A percentile compares a stretch with the other conserved stretches of the same genome.
These are phyloP conservation scores for Cladosporium sp. DNA, from an alignment of 2,329 filamentous ascomycete genomes.

Conservation along the genomic window DNA sequence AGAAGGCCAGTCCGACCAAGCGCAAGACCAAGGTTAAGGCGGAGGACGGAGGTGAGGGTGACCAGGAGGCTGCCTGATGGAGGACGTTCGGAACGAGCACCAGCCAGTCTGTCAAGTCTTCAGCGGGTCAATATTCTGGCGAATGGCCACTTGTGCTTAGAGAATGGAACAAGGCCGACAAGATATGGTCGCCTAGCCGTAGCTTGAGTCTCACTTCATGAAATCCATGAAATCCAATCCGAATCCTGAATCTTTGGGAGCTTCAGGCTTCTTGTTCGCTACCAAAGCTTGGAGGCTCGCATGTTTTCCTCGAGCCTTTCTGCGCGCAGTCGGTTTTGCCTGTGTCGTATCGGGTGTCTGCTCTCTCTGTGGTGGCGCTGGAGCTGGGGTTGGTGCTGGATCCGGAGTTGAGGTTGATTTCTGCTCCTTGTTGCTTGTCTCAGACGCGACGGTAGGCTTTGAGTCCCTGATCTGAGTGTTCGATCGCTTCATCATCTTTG, in stretches of 20 bases:
- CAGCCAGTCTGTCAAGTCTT: not conserved
- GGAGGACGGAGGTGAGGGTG: not conserved
- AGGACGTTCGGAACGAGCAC: no score
- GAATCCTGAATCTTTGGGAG: constrained; percentile 5
- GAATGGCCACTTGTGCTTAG: no score
- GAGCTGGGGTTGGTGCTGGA: not conserved
- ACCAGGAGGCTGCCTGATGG: no score
- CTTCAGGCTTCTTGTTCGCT: constrained; percentile 6
- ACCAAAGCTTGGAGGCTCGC: constrained; percentile 12
- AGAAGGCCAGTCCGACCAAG: constrained; percentile 8
- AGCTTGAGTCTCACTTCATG: constrained; percentile 7
- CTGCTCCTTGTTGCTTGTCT: not conserved
- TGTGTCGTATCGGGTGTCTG: not conserved
- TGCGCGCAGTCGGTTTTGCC: constrained; percentile 3
- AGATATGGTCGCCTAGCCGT: no score
- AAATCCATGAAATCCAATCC: constrained; percentile 15
- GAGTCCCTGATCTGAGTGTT: no score
- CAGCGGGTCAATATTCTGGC: no score
- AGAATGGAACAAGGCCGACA: not conserved
- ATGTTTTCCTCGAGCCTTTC: constrained; percentile 11
- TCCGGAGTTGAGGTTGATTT: not conserved
- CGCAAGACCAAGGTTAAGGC: not conserved
- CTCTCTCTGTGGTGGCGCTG: not conserved
- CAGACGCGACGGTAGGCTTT: no score
- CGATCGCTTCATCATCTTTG: not conserved